Percentiles rank a stretch among this genome's conserved stretches.
phyloP scores from a whole-genome alignment of 2,329 filamentous ascomycete genomes.

The Drechslerella stenobrocha region DNA sequence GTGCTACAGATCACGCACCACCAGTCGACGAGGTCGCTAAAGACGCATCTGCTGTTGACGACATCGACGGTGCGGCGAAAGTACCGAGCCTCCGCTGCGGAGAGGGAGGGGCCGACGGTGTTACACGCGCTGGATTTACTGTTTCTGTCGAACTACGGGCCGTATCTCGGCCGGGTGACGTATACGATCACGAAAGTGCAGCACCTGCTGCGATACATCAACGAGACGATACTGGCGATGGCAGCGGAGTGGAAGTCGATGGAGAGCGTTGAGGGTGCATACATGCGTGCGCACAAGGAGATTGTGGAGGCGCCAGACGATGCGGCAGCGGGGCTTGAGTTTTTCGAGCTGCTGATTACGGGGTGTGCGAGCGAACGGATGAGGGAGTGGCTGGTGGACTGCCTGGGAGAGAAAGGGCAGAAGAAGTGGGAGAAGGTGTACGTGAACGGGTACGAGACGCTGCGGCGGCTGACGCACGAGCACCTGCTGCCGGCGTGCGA shows the following conservation, averaged over 20 bases:
- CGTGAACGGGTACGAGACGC: slow-evolving; percentile 72
- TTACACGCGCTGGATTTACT: slow-evolving; percentile 80
- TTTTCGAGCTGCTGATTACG: slow-evolving; percentile 53
- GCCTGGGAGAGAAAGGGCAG: slow-evolving; percentile 79
- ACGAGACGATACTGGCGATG: slow-evolving; percentile 78
- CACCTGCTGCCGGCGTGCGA: slow-evolving; percentile 88
- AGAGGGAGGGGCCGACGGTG: slow-evolving; percentile 52
- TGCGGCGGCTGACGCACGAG: slow-evolving; percentile 78
- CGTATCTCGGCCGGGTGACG: slow-evolving; percentile 80
- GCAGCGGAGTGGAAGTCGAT: slow-evolving; percentile 79
- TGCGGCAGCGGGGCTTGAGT: slow-evolving; percentile 51
- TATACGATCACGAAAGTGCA: slow-evolving; percentile 86
- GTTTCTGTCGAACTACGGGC: slow-evolving; percentile 75
- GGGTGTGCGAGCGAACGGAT: slow-evolving; percentile 60
- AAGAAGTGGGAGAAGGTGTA: slow-evolving; percentile 95
- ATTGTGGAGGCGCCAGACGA: slow-evolving; percentile 60
- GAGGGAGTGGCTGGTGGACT: slow-evolving; percentile 85
- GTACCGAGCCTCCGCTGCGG: slow-evolving; percentile 50
- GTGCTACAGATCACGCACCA: slow-evolving; percentile 51
- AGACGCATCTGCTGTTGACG: slow-evolving; percentile 52
- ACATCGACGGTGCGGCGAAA: slow-evolving; percentile 54
- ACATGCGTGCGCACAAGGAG: slow-evolving; percentile 77
- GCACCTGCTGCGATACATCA: slow-evolving; percentile 81
- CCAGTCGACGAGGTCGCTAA: slow-evolving; percentile 50
- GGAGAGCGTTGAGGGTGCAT: slow-evolving; percentile 75